phyloP scores from a whole-genome alignment of 495 filamentous ascomycete species.

The Schizothecium vesticola region DNA sequence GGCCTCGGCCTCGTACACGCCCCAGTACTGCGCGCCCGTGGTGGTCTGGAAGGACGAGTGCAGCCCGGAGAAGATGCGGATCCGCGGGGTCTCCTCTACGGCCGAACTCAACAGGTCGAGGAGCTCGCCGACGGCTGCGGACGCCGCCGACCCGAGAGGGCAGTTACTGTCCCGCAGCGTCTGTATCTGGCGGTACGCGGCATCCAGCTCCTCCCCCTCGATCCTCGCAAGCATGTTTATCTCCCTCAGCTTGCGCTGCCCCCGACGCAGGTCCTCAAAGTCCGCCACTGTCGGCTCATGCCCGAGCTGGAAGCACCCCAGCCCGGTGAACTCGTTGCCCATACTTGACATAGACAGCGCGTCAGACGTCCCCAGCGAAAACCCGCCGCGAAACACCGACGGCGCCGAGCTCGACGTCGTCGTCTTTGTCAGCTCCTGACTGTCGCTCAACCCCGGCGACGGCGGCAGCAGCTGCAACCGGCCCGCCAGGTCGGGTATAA shows the following conservation, averaged over 20 bases:
- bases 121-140: neutral
- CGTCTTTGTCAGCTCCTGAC: neutral
- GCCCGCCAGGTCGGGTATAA: neutral
- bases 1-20: constrained; percentile 44
- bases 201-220: constrained; percentile 26
- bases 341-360: constrained; percentile 47
- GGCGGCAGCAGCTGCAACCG: neutral
- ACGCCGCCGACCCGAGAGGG: neutral
- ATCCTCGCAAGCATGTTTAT: constrained; percentile 45
- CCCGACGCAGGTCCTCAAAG: constrained; percentile 47
- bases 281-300: constrained; percentile 38
- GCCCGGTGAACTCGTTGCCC: constrained; percentile 40
- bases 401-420: neutral
- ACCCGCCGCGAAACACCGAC: neutral
- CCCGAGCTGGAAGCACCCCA: constrained; percentile 55
- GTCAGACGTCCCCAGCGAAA: constrained; percentile 17
- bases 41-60: constrained; percentile 52
- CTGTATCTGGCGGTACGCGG: neutral
- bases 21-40: constrained; percentile 49
- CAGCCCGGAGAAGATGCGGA: constrained; percentile 35
- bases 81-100: neutral
- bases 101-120: neutral
- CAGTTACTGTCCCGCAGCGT: neutral
- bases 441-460: neutral
- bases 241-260: constrained; percentile 43